These are phyloP conservation scores for Coniochaeta pulveracea DNA, from an alignment of 2,329 filamentous ascomycete species.

Conservation along the genomic window DNA sequence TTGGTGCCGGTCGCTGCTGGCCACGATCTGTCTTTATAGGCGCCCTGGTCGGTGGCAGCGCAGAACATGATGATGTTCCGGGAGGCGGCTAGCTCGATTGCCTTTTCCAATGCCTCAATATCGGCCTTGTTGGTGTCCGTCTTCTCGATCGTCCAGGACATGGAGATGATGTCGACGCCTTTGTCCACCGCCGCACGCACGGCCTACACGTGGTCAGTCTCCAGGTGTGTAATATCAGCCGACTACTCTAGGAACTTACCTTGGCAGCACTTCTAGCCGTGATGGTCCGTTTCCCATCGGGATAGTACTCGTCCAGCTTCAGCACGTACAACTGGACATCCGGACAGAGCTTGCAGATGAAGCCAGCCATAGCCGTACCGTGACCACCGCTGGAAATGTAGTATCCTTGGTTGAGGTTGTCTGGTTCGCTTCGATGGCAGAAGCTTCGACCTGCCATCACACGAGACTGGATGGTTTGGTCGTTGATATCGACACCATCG, in stretches of 20 bases:
- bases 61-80: slow-evolving; percentile 26
- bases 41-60: slow-evolving; percentile 18
- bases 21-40: slow-evolving; percentile 8
- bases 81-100: slow-evolving; percentile 14
- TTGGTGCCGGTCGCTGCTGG: slow-evolving; percentile 6
- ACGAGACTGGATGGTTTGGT: slow-evolving; percentile 12
- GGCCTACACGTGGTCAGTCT: slow-evolving; percentile 13
- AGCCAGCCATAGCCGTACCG: slow-evolving; percentile 18
- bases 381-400: slow-evolving; percentile 18
- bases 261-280: slow-evolving; percentile 15
- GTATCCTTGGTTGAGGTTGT: slow-evolving; percentile 12
- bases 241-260: slow-evolving; percentile 8
- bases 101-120: slow-evolving; percentile 13
- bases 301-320: slow-evolving; percentile 11
- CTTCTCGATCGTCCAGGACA: slow-evolving; percentile 23
- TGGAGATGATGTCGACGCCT: slow-evolving; percentile 23
- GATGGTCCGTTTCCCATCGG: slow-evolving; percentile 8
- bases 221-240: background rate
- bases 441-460: slow-evolving; percentile 17
- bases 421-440: slow-evolving; percentile 8
- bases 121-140: slow-evolving; percentile 8
- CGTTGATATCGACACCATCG: slow-evolving; percentile 22
- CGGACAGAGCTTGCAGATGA: slow-evolving; percentile 17
- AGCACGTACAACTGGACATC: slow-evolving; percentile 11
- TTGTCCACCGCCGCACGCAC: slow-evolving; percentile 17